Evolutionary conservation across 1,139 yeast species (phyloP).

Genomic region (Arxiozyma slooffiae): DNA sequence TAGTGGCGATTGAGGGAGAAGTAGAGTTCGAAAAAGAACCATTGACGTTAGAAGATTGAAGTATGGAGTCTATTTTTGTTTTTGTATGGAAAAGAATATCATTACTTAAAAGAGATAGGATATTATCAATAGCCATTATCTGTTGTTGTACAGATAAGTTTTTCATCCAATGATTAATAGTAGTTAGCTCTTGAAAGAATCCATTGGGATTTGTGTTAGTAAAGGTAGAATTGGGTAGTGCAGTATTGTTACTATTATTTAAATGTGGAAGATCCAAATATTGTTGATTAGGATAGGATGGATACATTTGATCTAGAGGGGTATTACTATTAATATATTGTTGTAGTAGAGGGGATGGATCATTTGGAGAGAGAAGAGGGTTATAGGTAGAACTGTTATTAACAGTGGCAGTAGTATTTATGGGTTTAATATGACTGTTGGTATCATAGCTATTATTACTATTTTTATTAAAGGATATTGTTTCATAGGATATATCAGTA

Average conservation of each 20-base stretch:
- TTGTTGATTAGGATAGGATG: slow-evolving; percentile 1
- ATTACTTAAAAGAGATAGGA: slow-evolving; percentile 42
- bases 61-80: slow-evolving; percentile 27
- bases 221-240: slow-evolving; percentile 3
- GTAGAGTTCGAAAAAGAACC: background rate
- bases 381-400: background rate
- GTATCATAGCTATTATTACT: background rate
- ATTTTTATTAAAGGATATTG: background rate
- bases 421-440: background rate
- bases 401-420: background rate
- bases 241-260: slow-evolving; percentile 15
- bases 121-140: slow-evolving; percentile 48
- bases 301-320: slow-evolving; percentile 20
- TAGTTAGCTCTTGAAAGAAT: slow-evolving; percentile 40
- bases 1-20: background rate
- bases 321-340: background rate
- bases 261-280: background rate
- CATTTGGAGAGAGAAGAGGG: slow-evolving; percentile 1
- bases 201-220: slow-evolving; percentile 9
- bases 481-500: background rate
- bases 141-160: slow-evolving; percentile 48
- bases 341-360: slow-evolving; percentile 1
- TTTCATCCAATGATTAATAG: slow-evolving; percentile 52
- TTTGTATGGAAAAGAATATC: slow-evolving; percentile 42
- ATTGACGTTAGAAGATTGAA: background rate